A percentile compares a stretch with the other conserved stretches of the same genome.
Conservation (phyloP, 2,329 filamentous ascomycete species). For the Furcasterigmium furcatum region DNA sequence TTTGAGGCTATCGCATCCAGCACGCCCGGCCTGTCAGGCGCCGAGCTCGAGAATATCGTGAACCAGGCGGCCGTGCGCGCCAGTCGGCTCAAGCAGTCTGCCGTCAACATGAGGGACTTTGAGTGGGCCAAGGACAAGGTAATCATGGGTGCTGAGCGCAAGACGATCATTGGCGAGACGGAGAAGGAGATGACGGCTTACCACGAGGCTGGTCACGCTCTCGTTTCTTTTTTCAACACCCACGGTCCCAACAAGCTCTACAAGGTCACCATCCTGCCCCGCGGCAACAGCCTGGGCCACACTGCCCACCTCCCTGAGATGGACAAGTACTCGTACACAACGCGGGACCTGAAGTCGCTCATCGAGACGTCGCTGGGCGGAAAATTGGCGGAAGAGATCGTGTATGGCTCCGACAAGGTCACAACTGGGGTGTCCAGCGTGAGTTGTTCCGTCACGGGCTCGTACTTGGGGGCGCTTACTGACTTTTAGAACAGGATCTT, state of each 20-base stretch:
- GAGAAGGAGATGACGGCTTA: constrained; percentile 97
- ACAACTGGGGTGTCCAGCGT: constrained; percentile 82
- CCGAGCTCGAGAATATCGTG: constrained; percentile 93
- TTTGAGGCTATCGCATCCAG: constrained; percentile 79
- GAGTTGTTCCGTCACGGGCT: constrained; percentile 28
- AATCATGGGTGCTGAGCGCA: constrained; percentile 91
- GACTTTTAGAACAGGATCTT: constrained; percentile 62
- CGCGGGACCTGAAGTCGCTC: constrained; percentile 74
- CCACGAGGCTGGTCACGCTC: constrained; percentile 91
- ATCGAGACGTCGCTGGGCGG: constrained; percentile 83
- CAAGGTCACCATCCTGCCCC: constrained; percentile 95
- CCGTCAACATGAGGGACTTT: constrained; percentile 76
- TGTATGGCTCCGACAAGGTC: constrained; percentile 88
- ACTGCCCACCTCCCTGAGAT: constrained; percentile 87
- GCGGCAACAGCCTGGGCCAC: constrained; percentile 80
- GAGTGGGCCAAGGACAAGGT: constrained; percentile 99
- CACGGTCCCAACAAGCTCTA: constrained; percentile 76
- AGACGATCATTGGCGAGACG: constrained; percentile 84
- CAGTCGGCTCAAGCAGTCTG: constrained; percentile 76
- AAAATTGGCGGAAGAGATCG: constrained; percentile 86
- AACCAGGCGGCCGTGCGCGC: constrained; percentile 95
- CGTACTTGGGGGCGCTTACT: neutral
- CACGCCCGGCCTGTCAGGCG: constrained; percentile 89
- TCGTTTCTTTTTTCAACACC: constrained; percentile 79
- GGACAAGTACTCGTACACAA: constrained; percentile 88